Evolutionary conservation across 2,329 filamentous ascomycete species (phyloP), one percentile per base, ranked within the genome.

Genomic region (Pezicula radicicola): DNA sequence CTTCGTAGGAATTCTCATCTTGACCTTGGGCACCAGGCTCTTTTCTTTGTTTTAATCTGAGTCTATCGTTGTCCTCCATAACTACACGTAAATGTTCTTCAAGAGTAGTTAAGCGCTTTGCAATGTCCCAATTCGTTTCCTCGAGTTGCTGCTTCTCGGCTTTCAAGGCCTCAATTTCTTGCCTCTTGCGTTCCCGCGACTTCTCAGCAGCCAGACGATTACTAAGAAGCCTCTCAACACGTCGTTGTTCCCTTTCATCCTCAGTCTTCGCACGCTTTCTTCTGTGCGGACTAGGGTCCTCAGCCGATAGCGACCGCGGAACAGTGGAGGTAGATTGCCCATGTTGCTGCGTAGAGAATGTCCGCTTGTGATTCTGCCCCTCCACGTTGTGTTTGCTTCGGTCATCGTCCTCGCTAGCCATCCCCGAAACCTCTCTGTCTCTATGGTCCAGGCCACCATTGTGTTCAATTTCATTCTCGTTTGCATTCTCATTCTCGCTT

Each of bases 241-340:
- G 19, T 8, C 42, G 19, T 27, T 45, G 42, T 30, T 45, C 42
- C 42, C 27, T 45, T 27, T 45, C 42, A 28, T 45, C 42, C 42
- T 45, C 42, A 7, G 42, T 45, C 15, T 45, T 45, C 8, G 42
- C 42, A n/a, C 42, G 42, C 25, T 45, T 45, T 30, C 42, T 45
- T 10, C 42, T 18, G 27, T 45, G 42, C n/a, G 42, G 42, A 30
- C 42, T 45, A 5, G 30, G 30, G 30, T 33, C 30, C 30, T 33
- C 30, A 33, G 12, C 30, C 12, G 30, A 33, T 12, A 33, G 12
- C 9, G 30, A 33, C 30, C 30, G 30, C 2, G 30, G 30, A 13
- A 12, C 30, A 33, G 30, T 33, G 30, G 30, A 33, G 30, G 12
- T 33, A 13, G 12, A 33, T 33, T 33, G 3, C 12, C 30, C 30